Percentiles rank a stretch among this genome's conserved stretches.
Evolutionary conservation across 805 yeast genomes (phyloP).

Genomic region (Suhomyces tanzawaensis): DNA sequence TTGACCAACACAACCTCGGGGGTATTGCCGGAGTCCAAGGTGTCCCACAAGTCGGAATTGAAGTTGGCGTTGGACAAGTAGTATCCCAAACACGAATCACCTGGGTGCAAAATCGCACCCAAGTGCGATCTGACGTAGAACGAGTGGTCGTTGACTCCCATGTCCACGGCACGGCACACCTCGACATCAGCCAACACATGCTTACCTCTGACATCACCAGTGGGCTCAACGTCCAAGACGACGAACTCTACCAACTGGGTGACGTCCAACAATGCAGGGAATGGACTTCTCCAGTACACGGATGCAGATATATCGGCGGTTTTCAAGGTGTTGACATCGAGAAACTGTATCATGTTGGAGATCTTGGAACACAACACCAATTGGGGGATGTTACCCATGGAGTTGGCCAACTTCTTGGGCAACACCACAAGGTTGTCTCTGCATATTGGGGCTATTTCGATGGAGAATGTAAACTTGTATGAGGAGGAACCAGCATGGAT

Average conservation of each 20-base stretch:
- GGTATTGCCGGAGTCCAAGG: conserved; percentile 54
- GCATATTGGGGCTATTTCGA: conserved; percentile 94
- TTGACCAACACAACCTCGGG: conserved; percentile 89
- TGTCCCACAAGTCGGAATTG: conserved; percentile 83
- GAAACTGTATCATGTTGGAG: conserved; percentile 77
- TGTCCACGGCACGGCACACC: conserved; percentile 82
- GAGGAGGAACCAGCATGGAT: conserved; percentile 85
- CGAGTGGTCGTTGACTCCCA: conserved; percentile 82
- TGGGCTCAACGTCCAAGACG: conserved; percentile 91
- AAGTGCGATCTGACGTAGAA: conserved; percentile 86
- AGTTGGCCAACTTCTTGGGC: conserved; percentile 82
- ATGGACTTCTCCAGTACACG: conserved; percentile 81
- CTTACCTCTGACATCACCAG: conserved; percentile 75
- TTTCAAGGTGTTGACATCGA: conserved; percentile 82
- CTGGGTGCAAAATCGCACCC: conserved; percentile 94
- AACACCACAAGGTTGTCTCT: conserved; percentile 92
- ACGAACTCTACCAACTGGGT: conserved; percentile 81
- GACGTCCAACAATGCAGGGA: conserved; percentile 70
- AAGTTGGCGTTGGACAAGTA: conserved; percentile 81
- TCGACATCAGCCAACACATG: conserved; percentile 86
- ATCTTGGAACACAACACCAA: conserved; percentile 82
- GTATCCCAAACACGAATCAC: conserved; percentile 93
- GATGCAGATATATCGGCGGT: conserved; percentile 68
- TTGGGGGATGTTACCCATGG: conserved; percentile 78
- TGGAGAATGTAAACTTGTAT: conserved; percentile 88